Conservation (phyloP, 192 early-diverging fungal species). For the Linnemannia hyalina region DNA sequence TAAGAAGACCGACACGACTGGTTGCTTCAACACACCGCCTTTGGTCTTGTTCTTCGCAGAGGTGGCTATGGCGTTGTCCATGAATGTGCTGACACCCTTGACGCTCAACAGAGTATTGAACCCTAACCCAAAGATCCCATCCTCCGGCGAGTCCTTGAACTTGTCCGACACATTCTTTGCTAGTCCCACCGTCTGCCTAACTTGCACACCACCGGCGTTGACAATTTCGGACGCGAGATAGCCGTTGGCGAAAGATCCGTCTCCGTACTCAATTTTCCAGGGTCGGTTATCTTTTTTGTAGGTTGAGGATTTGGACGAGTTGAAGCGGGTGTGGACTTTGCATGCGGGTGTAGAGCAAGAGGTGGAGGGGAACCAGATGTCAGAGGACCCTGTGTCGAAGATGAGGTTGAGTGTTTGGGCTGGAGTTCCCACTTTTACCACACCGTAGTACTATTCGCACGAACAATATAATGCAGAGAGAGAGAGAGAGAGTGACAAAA, state of each 20-base stretch:
- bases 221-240: constrained; percentile 63
- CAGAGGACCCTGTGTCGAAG: constrained; percentile 59
- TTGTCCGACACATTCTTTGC: constrained; percentile 64
- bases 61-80: constrained; percentile 68
- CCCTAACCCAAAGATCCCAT: constrained; percentile 73
- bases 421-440: constrained; percentile 6
- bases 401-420: background rate
- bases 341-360: constrained; percentile 58
- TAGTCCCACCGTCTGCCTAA: constrained; percentile 71
- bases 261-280: constrained; percentile 73
- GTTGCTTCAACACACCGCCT: constrained; percentile 24
- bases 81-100: constrained; percentile 58
- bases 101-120: constrained; percentile 58
- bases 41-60: constrained; percentile 40
- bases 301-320: constrained; percentile 60
- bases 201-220: constrained; percentile 65
- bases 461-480: no score
- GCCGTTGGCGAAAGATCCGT: constrained; percentile 63
- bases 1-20: constrained; percentile 72
- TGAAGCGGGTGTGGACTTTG: constrained; percentile 59
- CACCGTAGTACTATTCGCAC: constrained; percentile 27
- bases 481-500: background rate
- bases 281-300: constrained; percentile 64
- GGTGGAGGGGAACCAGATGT: constrained; percentile 67
- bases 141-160: constrained; percentile 65